Evolutionary conservation across 805 yeast genomes (phyloP).

Genomic region (Cyberlindnera japonica): DNA sequence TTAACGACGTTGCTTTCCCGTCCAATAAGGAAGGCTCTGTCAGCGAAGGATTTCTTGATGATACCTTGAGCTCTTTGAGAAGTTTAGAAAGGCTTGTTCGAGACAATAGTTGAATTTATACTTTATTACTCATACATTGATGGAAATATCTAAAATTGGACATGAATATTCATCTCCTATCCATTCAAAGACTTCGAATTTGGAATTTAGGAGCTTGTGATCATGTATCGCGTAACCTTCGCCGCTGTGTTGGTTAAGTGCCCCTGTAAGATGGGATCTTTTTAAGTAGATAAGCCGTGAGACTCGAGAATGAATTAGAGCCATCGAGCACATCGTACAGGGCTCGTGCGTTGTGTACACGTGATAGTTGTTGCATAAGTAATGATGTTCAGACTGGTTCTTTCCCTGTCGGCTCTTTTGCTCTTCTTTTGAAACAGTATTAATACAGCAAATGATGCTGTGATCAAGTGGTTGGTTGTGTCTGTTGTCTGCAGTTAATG

Average conservation of each 20-base stretch:
- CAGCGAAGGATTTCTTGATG: no score
- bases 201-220: slow-evolving; percentile 77
- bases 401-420: slow-evolving; percentile 33
- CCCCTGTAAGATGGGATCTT: slow-evolving; percentile 49
- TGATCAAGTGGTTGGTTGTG: slow-evolving; percentile 57
- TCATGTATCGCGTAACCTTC: slow-evolving; percentile 72
- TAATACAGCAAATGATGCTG: slow-evolving; percentile 70
- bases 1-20: no score
- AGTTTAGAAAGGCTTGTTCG: slow-evolving; percentile 16
- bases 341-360: slow-evolving; percentile 95
- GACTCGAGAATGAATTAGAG: slow-evolving; percentile 85
- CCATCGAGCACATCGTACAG: slow-evolving; percentile 96
- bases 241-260: slow-evolving; percentile 53
- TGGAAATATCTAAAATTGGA: slow-evolving; percentile 21
- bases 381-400: slow-evolving; percentile 29
- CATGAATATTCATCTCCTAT: slow-evolving; percentile 35
- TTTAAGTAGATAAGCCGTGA: slow-evolving; percentile 60
- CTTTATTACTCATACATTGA: slow-evolving; percentile 21
- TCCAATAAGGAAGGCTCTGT: no score
- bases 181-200: slow-evolving; percentile 81
- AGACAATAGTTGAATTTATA: slow-evolving; percentile 3
- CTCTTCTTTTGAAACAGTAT: slow-evolving; percentile 57
- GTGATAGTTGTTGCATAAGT: slow-evolving; percentile 71
- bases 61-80: slow-evolving; percentile 14
- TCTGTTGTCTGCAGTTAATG: slow-evolving; percentile 40